Base-by-base conservation (phyloP, 495 filamentous ascomycete species). In the Mytilinidion resinicola region DNA sequence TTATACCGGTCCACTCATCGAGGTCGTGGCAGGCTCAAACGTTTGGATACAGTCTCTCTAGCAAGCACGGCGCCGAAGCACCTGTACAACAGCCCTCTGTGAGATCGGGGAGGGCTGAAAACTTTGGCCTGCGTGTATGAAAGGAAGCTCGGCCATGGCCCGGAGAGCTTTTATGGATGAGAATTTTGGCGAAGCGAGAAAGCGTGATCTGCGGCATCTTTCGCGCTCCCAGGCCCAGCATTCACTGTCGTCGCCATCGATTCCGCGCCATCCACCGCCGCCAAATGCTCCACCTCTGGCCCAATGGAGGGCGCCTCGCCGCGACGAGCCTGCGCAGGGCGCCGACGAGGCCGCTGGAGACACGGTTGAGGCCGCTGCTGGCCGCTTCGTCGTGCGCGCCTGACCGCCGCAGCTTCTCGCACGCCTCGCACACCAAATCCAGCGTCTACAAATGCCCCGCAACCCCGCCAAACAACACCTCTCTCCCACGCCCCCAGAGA, bases 21-120 rank as follows among this genome's bases (percentile, higher is more conserved):
- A 38, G 20, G 34, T 64, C 38, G 55, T 64, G 57, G 58, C 12
- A 57, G 48, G 19, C 65, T 67, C 65, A 67, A 67, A 67, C 65
- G 58, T 56, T 55, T 56, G 65, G 57, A 48, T 19, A 5, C 36
- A 5, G 36, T 62, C 41, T 35, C 20, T 67, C 65, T 67, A 37
- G 61, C 64, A 67, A 67, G 35, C 9, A 57, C 17, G 47, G 49
- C 64, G 59, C 58, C 10, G 21, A 11, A 35, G 25, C 46, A 55
- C 47, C 55, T 59, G 63, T 56, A 60, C 61, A 61, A 37, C 57
- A 57, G 64, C 54, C 56, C 14, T 9, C 60, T 61, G 55, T 52
- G 50, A 37, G 57, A 37, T 17, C 41, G 33, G 50, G 61, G 61
- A 59, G 57, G 25, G 61, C 57, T 61, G 64, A 55, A 52, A 59